Evolutionary conservation across 2,329 filamentous ascomycete species (phyloP).

Genomic region (Dothiorella sarmentorum): DNA sequence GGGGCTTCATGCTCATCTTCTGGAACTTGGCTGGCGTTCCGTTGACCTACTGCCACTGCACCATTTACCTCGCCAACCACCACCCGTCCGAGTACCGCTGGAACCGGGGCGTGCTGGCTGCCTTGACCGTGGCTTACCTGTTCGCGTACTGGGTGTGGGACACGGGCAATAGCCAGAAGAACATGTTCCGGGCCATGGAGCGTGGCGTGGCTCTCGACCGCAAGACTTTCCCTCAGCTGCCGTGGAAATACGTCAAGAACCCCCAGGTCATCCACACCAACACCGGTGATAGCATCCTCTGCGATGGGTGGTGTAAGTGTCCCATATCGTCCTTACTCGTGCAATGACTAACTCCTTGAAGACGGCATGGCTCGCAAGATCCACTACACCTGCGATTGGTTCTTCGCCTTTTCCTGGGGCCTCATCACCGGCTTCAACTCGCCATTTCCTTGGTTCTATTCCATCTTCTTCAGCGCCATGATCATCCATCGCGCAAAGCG

Average conservation of each 20-base stretch:
- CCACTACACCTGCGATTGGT: slow-evolving; percentile 74
- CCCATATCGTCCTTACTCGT: neutral
- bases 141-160: slow-evolving; percentile 85
- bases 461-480: slow-evolving; percentile 71
- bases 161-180: slow-evolving; percentile 89
- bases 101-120: slow-evolving; percentile 63
- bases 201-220: slow-evolving; percentile 57
- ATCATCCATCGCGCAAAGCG: slow-evolving; percentile 69
- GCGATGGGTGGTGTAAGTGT: slow-evolving; percentile 67
- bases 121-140: slow-evolving; percentile 21
- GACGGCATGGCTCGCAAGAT: slow-evolving; percentile 68
- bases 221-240: slow-evolving; percentile 76
- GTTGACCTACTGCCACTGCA: slow-evolving; percentile 89
- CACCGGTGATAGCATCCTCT: slow-evolving; percentile 68
- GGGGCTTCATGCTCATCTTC: slow-evolving; percentile 97
- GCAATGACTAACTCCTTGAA: slow-evolving; percentile 24
- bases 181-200: slow-evolving; percentile 79
- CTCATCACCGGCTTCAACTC: slow-evolving; percentile 71
- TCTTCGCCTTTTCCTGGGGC: slow-evolving; percentile 71
- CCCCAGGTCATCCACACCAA: slow-evolving; percentile 69
- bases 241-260: slow-evolving; percentile 75
- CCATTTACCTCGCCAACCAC: slow-evolving; percentile 62
- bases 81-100: slow-evolving; percentile 55
- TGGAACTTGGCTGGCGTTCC: slow-evolving; percentile 94
- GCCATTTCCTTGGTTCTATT: slow-evolving; percentile 81